phyloP scores from a whole-genome alignment of 495 filamentous ascomycete species.

The Physcia stellaris region DNA sequence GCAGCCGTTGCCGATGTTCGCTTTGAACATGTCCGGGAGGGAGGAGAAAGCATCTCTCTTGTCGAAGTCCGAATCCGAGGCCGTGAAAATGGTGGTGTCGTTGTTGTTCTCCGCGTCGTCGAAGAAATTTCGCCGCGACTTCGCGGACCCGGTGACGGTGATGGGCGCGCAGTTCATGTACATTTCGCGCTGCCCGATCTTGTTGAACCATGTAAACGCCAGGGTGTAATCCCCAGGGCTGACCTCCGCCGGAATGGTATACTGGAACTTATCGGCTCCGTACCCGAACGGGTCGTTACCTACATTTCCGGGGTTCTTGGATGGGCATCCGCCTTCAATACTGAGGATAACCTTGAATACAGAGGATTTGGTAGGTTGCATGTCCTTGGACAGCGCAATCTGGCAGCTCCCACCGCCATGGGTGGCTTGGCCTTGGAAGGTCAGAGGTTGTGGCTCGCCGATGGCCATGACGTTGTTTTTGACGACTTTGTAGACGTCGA shows the following conservation, averaged over 20 bases:
- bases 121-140: constrained; percentile 29
- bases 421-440: constrained; percentile 48
- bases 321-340: constrained; percentile 69
- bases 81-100: constrained; percentile 19
- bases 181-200: constrained; percentile 77
- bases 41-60: constrained; percentile 26
- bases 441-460: constrained; percentile 38
- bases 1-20: constrained; percentile 45
- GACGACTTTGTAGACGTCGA: constrained; percentile 26
- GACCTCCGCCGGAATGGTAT: constrained; percentile 31
- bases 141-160: constrained; percentile 62
- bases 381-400: constrained; percentile 66
- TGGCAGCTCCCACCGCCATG: constrained; percentile 87
- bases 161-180: no score
- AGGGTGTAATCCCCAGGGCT: constrained; percentile 44
- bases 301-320: constrained; percentile 30
- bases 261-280: constrained; percentile 29
- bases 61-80: constrained; percentile 5
- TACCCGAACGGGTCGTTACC: constrained; percentile 9
- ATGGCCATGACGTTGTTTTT: constrained; percentile 24
- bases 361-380: constrained; percentile 38
- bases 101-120: constrained; percentile 20
- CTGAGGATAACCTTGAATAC: constrained; percentile 72
- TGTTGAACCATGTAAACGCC: constrained; percentile 89
- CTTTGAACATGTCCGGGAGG: constrained; percentile 69